Base-by-base conservation (phyloP, 148 eudicot genomes). In the Beta vulgaris region DNA sequence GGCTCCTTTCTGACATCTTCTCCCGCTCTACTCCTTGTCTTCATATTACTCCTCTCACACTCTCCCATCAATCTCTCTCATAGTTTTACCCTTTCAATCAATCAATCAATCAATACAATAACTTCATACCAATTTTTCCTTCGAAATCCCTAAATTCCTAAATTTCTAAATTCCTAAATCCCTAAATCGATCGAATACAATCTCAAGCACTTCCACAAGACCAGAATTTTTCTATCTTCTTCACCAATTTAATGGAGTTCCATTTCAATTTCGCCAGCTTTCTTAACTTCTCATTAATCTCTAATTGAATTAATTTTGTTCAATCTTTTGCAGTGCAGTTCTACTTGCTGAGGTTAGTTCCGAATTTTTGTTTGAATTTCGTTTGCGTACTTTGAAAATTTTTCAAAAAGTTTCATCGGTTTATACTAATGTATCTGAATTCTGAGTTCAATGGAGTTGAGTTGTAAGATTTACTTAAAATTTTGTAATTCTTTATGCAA, bases 331-430 rank as follows among this genome's bases (percentile, higher is more conserved):
- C 66, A n/a, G 49, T 7, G 14, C 35, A 36, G 13, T 65, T 65
- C 18, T 65, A 49, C 77, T 65, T 42, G 66, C 76, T 73, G 67
- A 78, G 81, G 81, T 78, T 21, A 65, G 72, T 67, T n/a, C 0
- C 6, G 48, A 3, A 43, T 29, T 35, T 66, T 13, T 36, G 19
- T 53, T 67, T 28, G 6, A 26, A 60, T 4, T 60, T 60, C 36
- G 7, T 15, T 51, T 18, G 40, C 36, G 28, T 5, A 14, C 2
- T 10, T 29, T 19, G 18, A 13, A 13, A 2, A 9, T 66, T 36
- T 18, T 49, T 25, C n/a, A 9, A 1, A 2, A 26, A 23, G 31
- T 39, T 55, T 19, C 0, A 39, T 64, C 15, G 64, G 58, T 35
- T 39, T 53, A n/a, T 36, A 16, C 2, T 64, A 26, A 6, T 11